Percentiles rank a stretch among this genome's conserved stretches.
phyloP scores from a whole-genome alignment of 1,284 basidiomycete species.

The Macrocystidia cucumis region DNA sequence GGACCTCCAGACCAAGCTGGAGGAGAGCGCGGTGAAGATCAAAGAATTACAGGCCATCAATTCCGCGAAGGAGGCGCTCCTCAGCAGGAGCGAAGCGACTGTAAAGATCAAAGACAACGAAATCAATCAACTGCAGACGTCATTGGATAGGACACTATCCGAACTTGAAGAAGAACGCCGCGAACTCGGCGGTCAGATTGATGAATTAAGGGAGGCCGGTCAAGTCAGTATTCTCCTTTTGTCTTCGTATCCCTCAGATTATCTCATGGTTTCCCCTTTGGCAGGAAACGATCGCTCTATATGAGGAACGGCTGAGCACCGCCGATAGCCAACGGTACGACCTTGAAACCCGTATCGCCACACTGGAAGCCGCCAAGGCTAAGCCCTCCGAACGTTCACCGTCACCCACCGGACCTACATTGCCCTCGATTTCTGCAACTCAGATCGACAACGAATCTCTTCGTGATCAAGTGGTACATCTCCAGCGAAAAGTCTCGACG shows the following conservation, averaged over 20 bases:
- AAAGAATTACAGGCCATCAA: conserved; percentile 43
- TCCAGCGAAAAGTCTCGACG: conserved; percentile 67
- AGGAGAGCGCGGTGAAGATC: conserved; percentile 36
- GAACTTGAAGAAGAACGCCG: conserved; percentile 61
- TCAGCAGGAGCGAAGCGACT: conserved; percentile 39
- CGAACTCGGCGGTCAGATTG: conserved; percentile 64
- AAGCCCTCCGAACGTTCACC: conserved; percentile 21
- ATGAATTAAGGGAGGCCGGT: conserved; percentile 77
- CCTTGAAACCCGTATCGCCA: conserved; percentile 60
- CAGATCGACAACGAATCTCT: conserved; percentile 94
- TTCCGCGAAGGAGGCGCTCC: conserved; percentile 38
- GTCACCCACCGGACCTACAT: conserved; percentile 31
- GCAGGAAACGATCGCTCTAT: conserved; percentile 87
- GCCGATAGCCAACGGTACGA: conserved; percentile 73
- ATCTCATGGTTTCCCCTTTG: conserved; percentile 3
- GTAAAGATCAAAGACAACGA: conserved; percentile 49
- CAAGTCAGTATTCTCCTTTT: conserved; percentile 42
- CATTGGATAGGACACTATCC: conserved; percentile 32
- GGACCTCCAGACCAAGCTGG: conserved; percentile 23
- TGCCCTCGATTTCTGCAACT: conserved; percentile 35
- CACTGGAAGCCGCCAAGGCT: conserved; percentile 57
- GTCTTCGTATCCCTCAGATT: conserved; percentile 2
- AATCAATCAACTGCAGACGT: conserved; percentile 42
- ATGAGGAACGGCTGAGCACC: conserved; percentile 78
- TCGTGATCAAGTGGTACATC: conserved; percentile 80